Percentiles rank a stretch among this genome's conserved stretches.
These are phyloP conservation scores for Phycomyces blakesleeanus DNA, from an alignment of 192 early-diverging fungal species.

Conservation along the genomic window DNA sequence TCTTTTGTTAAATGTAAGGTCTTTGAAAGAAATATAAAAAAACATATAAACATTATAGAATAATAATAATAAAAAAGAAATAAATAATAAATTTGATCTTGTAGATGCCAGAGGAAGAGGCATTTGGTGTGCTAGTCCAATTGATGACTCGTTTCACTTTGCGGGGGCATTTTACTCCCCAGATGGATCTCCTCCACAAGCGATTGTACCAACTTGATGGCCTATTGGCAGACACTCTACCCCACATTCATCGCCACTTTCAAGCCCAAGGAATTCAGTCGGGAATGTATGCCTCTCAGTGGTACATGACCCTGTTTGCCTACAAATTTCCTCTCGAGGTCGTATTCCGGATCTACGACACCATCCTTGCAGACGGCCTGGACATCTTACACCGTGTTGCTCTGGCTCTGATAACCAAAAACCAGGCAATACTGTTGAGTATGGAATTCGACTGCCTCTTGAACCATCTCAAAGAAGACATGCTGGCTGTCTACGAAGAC, in stretches of 20 bases:
- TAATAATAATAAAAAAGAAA: no score
- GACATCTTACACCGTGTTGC: constrained; percentile 82
- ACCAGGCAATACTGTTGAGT: constrained; percentile 11
- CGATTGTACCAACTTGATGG: constrained; percentile 89
- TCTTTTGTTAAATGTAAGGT: constrained; percentile 77
- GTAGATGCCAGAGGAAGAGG: constrained; percentile 95
- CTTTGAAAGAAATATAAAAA: neutral
- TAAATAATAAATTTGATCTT: neutral
- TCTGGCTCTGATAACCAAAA: constrained; percentile 13
- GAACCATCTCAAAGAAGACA: constrained; percentile 16
- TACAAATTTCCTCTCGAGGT: constrained; percentile 93
- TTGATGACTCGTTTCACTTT: constrained; percentile 89
- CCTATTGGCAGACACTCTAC: constrained; percentile 77
- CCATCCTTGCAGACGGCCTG: constrained; percentile 88
- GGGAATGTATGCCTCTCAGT: constrained; percentile 96
- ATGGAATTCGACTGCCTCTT: constrained; percentile 13
- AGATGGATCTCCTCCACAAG: constrained; percentile 84
- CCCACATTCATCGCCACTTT: constrained; percentile 76
- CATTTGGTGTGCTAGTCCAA: constrained; percentile 87
- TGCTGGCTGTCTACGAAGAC: constrained; percentile 33
- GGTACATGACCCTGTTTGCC: constrained; percentile 99
- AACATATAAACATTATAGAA: no score
- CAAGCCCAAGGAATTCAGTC: constrained; percentile 75
- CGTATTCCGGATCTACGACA: constrained; percentile 88
- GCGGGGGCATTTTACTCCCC: constrained; percentile 83